Base-by-base conservation (phyloP, 768 basidiomycete genomes). In the Chalciporus sphaerocephalus region DNA sequence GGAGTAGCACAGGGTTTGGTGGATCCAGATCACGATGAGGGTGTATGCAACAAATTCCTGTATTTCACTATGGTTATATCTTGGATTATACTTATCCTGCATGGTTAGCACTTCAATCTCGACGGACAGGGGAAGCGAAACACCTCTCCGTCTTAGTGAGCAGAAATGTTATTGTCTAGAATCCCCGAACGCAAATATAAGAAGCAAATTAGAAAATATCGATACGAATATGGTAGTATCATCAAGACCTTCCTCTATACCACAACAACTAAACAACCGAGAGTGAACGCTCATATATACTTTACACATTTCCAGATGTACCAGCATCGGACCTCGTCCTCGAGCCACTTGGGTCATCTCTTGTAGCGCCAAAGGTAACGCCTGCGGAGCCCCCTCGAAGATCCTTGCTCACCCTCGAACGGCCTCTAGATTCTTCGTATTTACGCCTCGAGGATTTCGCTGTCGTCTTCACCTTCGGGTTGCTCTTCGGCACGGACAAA, bases 1-100 rank as follows among this genome's bases (percentile, higher is more conserved):
- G 90, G 60, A 71, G 78, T 27, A 88, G 87, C 58, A 87, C 87
- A 13, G 91, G 88, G 0, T 78, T 85, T 45, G 92, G 91, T 23
- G 82, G 89, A 21, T 87, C 89, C 4, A 81, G 66, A 50, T 82
- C 84, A 21, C 74, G 89, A 49, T 92, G 56, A 68, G 64, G 64
- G 57, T 2, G 10, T 28, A 24, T 41, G 25, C 15, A 40, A 24
- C 33, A 25, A 48, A 42, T 37, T 21, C 33, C 8, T 40, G 24
- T 32, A 22, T 45, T 32, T 27, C 15, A 5, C 27, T 32, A 1
- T 32, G 30, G 8, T n/a, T n/a, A n/a, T 6, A 32, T 32, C 15
- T 32, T 32, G 30, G 15, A 32, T n/a, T 15, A 25, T n/a, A 6
- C 15, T n/a, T 15, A 25, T n/a, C n/a, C 15, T 32, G 30, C 9